Base-by-base conservation (phyloP, 495 filamentous ascomycete genomes). In the Diplogelasinospora grovesii region DNA sequence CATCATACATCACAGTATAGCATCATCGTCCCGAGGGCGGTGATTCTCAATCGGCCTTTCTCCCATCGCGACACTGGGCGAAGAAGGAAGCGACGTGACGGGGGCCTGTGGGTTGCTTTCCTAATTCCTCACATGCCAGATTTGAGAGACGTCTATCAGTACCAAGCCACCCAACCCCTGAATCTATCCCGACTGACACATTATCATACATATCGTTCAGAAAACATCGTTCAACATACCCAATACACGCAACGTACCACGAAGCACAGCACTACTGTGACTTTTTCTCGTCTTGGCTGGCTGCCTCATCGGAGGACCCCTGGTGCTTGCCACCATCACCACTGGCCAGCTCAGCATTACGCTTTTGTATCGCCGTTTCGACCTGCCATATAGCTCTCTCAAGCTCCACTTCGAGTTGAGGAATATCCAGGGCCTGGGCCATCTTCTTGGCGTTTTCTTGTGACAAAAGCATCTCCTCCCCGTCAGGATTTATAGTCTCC, bases 381-480 rank as follows among this genome's bases (percentile, higher is more conserved):
- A 96, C 85, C 67, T 97, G 90, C 68, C 83, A 77, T 25, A 92
- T 83, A 3, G 90, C 90, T 20, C 90, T 70, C 52, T 96, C 88
- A 2, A 94, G 79, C 63, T 97, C 92, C n/a, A 85, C 63, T 36
- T 82, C 81, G 38, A 97, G 75, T 39, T 86, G 85, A 0, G 90
- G 88, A 18, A 95, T 68, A 8, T 86, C 71, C n/a, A 92, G 62
- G 1, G 78, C 72, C 30, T 79, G 63, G 14, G 85, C 81, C 41
- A 97, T 73, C 47, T 74, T 68, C 48, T 71, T 74, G 5, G 72
- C 73, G 45, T 81, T 70, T 45, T 73, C 70, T 46, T 75, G 70
- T 11, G 78, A 70, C 3, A 87, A 54, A 9, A 87, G 46, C 54
- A 78, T 65, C 23, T 65, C 71, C 28, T 86, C 79, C 10, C 72